Evolutionary conservation across 179 eudicot species (phyloP).

Genomic region (Amaranthus tricolor): DNA sequence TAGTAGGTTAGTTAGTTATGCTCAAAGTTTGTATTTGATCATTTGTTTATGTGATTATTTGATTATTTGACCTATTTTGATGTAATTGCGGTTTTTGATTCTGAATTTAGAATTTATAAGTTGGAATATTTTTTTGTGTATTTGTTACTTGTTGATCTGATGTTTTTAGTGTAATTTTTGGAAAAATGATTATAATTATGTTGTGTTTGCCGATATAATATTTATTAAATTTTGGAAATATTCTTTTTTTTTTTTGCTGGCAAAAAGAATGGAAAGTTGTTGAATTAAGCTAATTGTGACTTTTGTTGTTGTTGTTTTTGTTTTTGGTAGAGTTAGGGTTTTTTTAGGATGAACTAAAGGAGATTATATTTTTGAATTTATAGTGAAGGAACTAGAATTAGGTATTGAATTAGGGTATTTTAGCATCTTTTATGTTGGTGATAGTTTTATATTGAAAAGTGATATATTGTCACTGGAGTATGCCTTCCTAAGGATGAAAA

Average conservation of each 20-base stretch:
- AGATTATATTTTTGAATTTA: neutral
- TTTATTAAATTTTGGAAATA: too few relatives aligned
- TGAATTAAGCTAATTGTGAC: neutral
- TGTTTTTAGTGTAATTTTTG: neutral
- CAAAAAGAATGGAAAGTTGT: neutral
- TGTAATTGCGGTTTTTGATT: neutral
- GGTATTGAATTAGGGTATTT: neutral
- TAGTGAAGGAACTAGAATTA: neutral
- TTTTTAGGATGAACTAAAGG: too few relatives aligned
- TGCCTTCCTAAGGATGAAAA: too few relatives aligned
- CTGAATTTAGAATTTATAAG: neutral
- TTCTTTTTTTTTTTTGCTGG: too few relatives aligned
- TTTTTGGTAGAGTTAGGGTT: neutral
- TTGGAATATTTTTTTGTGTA: neutral
- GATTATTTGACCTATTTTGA: neutral
- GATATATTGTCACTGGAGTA: too few relatives aligned
- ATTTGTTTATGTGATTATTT: neutral
- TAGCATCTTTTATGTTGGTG: neutral
- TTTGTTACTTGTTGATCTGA: neutral
- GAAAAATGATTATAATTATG: neutral
- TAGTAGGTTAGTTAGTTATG: neutral
- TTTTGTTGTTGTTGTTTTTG: neutral
- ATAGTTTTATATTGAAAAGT: too few relatives aligned
- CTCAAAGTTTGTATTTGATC: neutral
- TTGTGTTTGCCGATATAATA: too few relatives aligned